Percentiles rank a stretch among this genome's conserved stretches.
Conservation (phyloP, 345 rosid genomes). For the Acer saccharum region DNA sequence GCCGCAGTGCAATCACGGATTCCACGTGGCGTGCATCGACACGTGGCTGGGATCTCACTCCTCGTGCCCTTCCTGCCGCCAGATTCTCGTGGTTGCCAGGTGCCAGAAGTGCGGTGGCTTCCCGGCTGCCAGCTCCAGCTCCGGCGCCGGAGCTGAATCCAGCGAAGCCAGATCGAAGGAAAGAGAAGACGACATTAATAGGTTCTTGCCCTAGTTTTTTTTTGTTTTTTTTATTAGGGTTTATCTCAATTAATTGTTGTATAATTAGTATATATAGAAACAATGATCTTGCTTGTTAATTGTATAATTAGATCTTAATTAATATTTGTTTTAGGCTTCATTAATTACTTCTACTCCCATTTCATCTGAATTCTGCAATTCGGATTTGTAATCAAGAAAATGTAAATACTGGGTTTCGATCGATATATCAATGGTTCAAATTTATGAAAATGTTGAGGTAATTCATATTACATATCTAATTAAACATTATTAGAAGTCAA, state of each 20-base stretch:
- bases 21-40: conserved; percentile 89
- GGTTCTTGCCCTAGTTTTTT: conserved; percentile 44
- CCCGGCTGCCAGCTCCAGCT: conserved; percentile 44
- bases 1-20: conserved; percentile 90
- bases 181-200: conserved; percentile 50
- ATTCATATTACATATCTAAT: too few species aligned
- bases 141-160: conserved; percentile 24
- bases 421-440: too few species aligned
- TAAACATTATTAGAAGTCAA: too few species aligned
- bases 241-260: not conserved
- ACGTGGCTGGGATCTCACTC: conserved; percentile 94
- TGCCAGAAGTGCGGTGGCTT: conserved; percentile 80
- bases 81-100: conserved; percentile 57
- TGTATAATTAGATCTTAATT: not conserved
- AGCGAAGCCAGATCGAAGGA: conserved; percentile 43
- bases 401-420: too few species aligned
- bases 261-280: not conserved
- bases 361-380: not conserved
- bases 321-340: not conserved
- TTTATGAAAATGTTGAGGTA: too few species aligned
- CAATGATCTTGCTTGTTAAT: not conserved
- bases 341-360: not conserved
- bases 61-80: conserved; percentile 95
- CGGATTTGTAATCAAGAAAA: not conserved
- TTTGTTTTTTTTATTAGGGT: not conserved